Base-by-base conservation (phyloP, 805 yeast genomes). In the Candida silvicultrix region DNA sequence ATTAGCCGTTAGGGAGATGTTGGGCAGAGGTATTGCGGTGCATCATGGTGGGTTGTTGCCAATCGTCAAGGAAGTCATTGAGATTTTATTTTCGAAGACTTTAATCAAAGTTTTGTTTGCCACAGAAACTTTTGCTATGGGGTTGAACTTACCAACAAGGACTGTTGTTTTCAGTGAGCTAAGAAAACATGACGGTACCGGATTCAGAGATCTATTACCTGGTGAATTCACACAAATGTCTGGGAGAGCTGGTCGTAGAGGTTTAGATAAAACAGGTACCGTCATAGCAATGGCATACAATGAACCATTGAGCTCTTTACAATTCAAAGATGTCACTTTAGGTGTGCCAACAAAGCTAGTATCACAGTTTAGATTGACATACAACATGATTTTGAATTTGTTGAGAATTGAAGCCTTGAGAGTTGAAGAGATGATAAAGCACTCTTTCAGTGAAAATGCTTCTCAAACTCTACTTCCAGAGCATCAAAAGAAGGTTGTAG, bases 171-270 rank as follows among this genome's bases (percentile, higher is more conserved):
- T 94, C 63, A 78, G 89, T 50, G 88, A 85, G 41, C 69, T 85
- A 42, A 71, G 92, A 53, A 94, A 94, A 60, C 96, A 92, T 63
- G 99, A 94, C 61, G 98, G 98, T 40, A 75, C 81, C 28, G 77
- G 78, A 0, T 81, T 88, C 65, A 76, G 99, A 65, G 78, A 84
- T 58, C 71, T 94, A 49, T 74, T 84, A 10, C 97, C 99, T 0
- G 99, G 99, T 45, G 99, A 94, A 63, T 94, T 92, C 62, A 94
- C 98, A 0, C 99, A 92, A 67, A 94, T 94, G 99, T 90, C 97
- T 0, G 99, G 99, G 40, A 78, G 99, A 65, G 99, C 99, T 0
- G 99, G 99, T 49, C 81, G 99, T 68, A 81, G 99, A 71, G 99
- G 99, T 32, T 69, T 94, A 52, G 99, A 94, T 69, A 69, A 81